These are phyloP conservation scores for Lasiodiplodia sp. DNA, from an alignment of 2,329 filamentous ascomycete species.

Conservation along the genomic window DNA sequence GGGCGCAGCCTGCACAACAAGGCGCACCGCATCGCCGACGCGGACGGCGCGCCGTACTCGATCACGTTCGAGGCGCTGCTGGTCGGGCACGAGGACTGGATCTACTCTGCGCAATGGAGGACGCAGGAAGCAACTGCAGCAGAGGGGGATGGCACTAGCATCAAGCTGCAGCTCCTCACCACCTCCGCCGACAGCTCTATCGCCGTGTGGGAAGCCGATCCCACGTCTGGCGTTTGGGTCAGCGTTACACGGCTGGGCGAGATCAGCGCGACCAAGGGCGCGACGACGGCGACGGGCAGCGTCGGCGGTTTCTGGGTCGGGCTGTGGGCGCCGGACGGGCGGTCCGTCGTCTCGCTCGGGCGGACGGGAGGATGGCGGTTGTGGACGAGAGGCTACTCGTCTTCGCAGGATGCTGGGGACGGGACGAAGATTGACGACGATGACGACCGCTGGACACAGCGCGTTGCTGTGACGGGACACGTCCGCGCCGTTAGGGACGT, in stretches of 20 bases:
- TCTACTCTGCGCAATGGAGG: constrained; percentile 86
- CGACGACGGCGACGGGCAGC: constrained; percentile 94
- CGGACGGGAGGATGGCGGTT: constrained; percentile 92
- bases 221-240: constrained; percentile 87
- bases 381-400: constrained; percentile 70
- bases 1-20: constrained; percentile 88
- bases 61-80: constrained; percentile 93
- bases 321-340: constrained; percentile 83
- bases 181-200: constrained; percentile 95
- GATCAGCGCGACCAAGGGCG: constrained; percentile 92
- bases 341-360: constrained; percentile 79
- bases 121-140: constrained; percentile 36
- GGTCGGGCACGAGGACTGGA: constrained; percentile 97
- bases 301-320: constrained; percentile 97
- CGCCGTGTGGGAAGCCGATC: constrained; percentile 88
- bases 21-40: constrained; percentile 73
- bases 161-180: constrained; percentile 74
- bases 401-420: constrained; percentile 32
- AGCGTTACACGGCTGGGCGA: constrained; percentile 86
- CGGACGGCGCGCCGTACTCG: constrained; percentile 69
- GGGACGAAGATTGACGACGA: constrained; percentile 34
- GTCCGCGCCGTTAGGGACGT: constrained; percentile 81
- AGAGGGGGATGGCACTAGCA: background rate
- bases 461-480: constrained; percentile 82
- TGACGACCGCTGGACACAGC: constrained; percentile 76